Conservation (phyloP, 352 stramenopile species). For the Phytophthora cactorum region DNA sequence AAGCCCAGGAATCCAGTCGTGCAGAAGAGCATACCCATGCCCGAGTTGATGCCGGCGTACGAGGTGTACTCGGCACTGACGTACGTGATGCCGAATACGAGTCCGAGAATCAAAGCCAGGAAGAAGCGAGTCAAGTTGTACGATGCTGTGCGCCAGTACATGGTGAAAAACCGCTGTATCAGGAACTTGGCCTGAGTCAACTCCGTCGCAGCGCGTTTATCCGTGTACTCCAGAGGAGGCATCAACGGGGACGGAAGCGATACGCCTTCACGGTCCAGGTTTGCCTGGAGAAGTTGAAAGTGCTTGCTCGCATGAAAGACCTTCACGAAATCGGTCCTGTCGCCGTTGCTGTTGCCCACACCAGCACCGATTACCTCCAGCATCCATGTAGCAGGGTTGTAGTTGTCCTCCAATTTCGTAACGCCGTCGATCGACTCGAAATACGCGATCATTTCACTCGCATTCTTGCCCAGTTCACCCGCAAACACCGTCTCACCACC, state of each 20-base stretch:
- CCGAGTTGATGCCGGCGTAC: conserved; percentile 35
- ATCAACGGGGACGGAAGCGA: conserved; percentile 28
- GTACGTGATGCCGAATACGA: conserved; percentile 32
- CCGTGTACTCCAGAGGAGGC: conserved; percentile 38
- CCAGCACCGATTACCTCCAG: conserved; percentile 53
- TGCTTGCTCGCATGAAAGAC: conserved; percentile 38
- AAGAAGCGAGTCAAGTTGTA: conserved; percentile 47
- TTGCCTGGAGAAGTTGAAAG: conserved; percentile 31
- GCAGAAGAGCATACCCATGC: conserved; percentile 67
- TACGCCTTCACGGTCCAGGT: conserved; percentile 41
- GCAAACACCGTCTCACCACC: conserved; percentile 58
- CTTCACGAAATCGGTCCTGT: conserved; percentile 43
- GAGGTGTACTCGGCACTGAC: conserved; percentile 23
- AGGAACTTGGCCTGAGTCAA: conserved; percentile 43
- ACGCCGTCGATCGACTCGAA: conserved; percentile 43
- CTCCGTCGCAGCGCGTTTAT: conserved; percentile 36
- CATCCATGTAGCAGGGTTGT: conserved; percentile 76
- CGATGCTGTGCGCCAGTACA: conserved; percentile 76
- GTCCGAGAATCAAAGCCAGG: conserved; percentile 33
- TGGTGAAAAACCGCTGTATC: conserved; percentile 53
- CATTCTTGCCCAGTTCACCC: conserved; percentile 52
- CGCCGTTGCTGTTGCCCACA: conserved; percentile 34
- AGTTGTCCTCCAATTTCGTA: conserved; percentile 53
- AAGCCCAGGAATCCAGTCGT: conserved; percentile 74
- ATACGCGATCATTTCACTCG: conserved; percentile 37